These are phyloP conservation scores for Globisporangium irregulare DNA, from an alignment of 352 stramenopile species.

Conservation along the genomic window DNA sequence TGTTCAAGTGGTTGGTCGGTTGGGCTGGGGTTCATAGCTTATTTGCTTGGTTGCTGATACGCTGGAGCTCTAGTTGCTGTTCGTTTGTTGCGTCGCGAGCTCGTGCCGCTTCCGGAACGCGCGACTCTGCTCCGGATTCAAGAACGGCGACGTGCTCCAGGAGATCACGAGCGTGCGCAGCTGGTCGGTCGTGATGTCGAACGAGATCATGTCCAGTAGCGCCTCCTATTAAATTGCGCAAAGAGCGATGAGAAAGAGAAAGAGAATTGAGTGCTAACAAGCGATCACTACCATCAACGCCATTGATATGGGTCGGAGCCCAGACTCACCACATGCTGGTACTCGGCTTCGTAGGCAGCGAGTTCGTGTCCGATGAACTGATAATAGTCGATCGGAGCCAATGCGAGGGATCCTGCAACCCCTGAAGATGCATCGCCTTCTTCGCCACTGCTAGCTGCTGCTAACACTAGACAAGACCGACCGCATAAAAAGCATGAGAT, in stretches of 20 bases:
- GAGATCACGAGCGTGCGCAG: constrained; percentile 78
- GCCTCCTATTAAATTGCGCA: constrained; percentile 36
- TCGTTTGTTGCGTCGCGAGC: constrained; percentile 8
- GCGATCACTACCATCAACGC: neutral
- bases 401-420: constrained; percentile 17
- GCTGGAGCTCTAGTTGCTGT: neutral
- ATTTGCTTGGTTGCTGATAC: neutral
- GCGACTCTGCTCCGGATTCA: constrained; percentile 45
- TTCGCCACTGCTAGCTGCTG: neutral
- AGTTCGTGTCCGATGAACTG: constrained; percentile 71
- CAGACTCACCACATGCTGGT: constrained; percentile 68
- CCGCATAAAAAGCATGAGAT: neutral
- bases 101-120: constrained; percentile 43
- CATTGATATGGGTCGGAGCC: neutral
- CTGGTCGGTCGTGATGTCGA: constrained; percentile 65
- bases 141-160: constrained; percentile 78
- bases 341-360: constrained; percentile 75
- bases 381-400: constrained; percentile 58
- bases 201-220: constrained; percentile 60
- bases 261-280: neutral
- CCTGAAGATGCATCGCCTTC: neutral
- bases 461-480: constrained; percentile 14
- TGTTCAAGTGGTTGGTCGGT: neutral
- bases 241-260: neutral
- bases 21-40: neutral